Base-by-base conservation (phyloP, 495 filamentous ascomycete species). In the Cercophora sp. region DNA sequence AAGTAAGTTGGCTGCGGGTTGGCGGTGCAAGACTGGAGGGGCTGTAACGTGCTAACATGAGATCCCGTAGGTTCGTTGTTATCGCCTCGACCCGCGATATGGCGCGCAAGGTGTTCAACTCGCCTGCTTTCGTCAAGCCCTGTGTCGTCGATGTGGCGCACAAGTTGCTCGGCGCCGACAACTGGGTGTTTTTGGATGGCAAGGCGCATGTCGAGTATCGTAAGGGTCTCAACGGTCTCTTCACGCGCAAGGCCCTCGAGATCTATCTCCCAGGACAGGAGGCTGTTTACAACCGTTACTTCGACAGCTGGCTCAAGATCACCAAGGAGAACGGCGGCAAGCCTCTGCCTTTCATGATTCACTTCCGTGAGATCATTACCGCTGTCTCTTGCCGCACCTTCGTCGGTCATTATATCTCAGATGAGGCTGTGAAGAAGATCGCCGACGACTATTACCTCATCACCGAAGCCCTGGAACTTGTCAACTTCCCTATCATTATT, bases 131-230 rank as follows among this genome's bases (percentile, higher is more conserved):
- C 61, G 93, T 96, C 58, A 96, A 96, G 75, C 93, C 93, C 25
- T 97, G 93, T 69, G 91, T 98, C 42, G 93, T 98, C 53, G 94
- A 97, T 73, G 83, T 85, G 39, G 94, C 93, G 35, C 85, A 91
- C 75, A 97, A 97, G 74, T 85, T 98, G 40, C 85, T 98, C 52
- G 88, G 93, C 31, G 81, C 85, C 52, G 84, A 79, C 57, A 97
- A 96, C 75, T 98, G 91, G 91, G 93, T 98, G 6, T 98, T 98
- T 76, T 75, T 98, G 62, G 93, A 97, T 67, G 93, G 93, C 56
- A 92, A 89, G 70, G 85, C 83, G 39, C 93, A 98, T 63, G 89
- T 96, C 51, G 93, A 98, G 54, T 98, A 90, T 73, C 90, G 93
- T 66, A 96, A 96, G 71, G 93, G 94, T 53, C 76, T 98, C 53